These are phyloP conservation scores for Nothophytophthora sp. DNA, from an alignment of 352 stramenopile species.

Conservation along the genomic window DNA sequence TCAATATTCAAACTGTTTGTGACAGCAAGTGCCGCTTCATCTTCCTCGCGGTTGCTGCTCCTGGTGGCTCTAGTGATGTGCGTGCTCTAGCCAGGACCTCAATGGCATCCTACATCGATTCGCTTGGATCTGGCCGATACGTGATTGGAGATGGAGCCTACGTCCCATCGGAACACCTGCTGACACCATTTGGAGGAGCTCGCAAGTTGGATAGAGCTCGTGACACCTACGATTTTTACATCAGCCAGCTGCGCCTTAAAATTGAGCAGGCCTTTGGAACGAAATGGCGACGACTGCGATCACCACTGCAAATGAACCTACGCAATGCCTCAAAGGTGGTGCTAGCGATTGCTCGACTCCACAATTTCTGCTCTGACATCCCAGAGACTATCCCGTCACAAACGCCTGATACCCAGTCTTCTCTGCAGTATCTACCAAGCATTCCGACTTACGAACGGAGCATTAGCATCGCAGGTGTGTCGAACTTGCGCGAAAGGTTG, in stretches of 20 bases:
- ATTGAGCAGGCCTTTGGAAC: constrained; percentile 2
- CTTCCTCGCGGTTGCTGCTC: constrained; percentile 3
- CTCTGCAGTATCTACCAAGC: not conserved
- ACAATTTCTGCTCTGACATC: no score
- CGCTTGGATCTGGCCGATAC: not conserved
- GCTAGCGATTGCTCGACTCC: not conserved
- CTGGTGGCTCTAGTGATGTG: not conserved
- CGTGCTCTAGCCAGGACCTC: not conserved
- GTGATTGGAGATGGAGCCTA: constrained; percentile 3
- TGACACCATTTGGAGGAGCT: not conserved
- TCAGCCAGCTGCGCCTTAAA: not conserved
- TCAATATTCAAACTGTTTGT: constrained; percentile 4
- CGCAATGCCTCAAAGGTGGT: no score
- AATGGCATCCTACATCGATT: not conserved
- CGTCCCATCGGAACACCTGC: constrained; percentile 3
- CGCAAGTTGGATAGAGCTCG: not conserved
- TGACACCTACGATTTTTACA: not conserved
- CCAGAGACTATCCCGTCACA: no score
- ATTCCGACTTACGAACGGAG: not conserved
- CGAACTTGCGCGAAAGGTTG: not conserved
- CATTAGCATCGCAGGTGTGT: not conserved
- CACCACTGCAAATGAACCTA: not conserved
- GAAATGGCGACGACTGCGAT: not conserved
- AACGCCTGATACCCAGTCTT: not conserved
- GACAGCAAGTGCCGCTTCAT: not conserved